phyloP scores from a whole-genome alignment of 2,329 filamentous ascomycete species.

The Colletotrichum echinochloae region DNA sequence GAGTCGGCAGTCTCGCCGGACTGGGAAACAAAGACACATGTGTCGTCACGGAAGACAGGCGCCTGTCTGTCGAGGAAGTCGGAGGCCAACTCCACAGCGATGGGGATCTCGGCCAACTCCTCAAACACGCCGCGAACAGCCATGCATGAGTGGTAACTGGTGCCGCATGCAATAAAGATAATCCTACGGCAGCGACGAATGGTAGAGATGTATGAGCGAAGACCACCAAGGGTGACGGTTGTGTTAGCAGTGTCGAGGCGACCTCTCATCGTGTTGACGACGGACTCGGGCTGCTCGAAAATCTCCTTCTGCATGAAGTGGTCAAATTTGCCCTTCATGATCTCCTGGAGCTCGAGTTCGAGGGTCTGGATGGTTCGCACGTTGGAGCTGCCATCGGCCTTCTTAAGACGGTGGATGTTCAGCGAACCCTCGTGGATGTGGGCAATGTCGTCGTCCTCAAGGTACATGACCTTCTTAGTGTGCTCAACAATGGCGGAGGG shows the following conservation, averaged over 20 bases:
- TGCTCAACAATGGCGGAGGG: constrained; percentile 98
- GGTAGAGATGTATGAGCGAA: constrained; percentile 95
- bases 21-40: constrained; percentile 98
- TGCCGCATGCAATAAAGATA: constrained; percentile 99
- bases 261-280: constrained; percentile 99
- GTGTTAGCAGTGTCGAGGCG: constrained; percentile 94
- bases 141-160: constrained; percentile 99
- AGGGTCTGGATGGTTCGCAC: constrained; percentile 98
- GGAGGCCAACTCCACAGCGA: constrained; percentile 94
- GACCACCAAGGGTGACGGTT: constrained; percentile 93
- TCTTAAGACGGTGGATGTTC: constrained; percentile 98
- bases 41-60: constrained; percentile 99
- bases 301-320: constrained; percentile 99
- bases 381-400: constrained; percentile 96
- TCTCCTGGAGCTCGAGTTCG: constrained; percentile 98
- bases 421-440: constrained; percentile 99
- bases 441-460: constrained; percentile 99
- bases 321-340: constrained; percentile 99
- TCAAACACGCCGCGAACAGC: constrained; percentile 98
- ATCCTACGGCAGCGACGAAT: constrained; percentile 97
- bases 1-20: constrained; percentile 99
- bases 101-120: constrained; percentile 97
- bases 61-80: constrained; percentile 98
- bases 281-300: constrained; percentile 99
- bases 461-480: constrained; percentile 99